Evolutionary conservation across 345 rosid species (phyloP).

Genomic region (Ailanthus altissimus): DNA sequence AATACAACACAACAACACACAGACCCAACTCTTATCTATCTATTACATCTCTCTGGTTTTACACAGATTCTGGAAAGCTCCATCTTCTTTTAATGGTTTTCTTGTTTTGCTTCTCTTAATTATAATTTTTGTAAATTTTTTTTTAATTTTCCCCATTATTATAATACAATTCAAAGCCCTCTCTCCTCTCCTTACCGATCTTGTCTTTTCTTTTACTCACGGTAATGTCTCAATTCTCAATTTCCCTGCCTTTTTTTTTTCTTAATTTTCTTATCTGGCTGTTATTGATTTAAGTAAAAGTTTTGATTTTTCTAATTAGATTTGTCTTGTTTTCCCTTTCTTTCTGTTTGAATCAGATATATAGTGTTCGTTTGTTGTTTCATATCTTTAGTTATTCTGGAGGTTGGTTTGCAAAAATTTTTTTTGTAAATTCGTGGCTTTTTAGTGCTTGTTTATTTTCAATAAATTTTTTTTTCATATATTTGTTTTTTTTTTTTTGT

Average conservation of each 20-base stretch:
- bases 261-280: slow-evolving; percentile 15
- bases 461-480: background rate
- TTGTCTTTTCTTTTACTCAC: slow-evolving; percentile 13
- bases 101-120: slow-evolving; percentile 1
- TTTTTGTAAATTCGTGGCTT: background rate
- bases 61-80: slow-evolving; percentile 20
- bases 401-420: background rate
- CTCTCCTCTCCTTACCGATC: slow-evolving; percentile 20
- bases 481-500: background rate
- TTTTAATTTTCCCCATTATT: background rate
- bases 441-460: background rate
- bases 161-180: background rate
- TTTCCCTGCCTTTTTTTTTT: slow-evolving; percentile 2
- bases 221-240: slow-evolving; percentile 35
- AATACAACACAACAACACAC: slow-evolving; percentile 57
- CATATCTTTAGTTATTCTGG: background rate
- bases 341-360: background rate
- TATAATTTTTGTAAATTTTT: background rate
- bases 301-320: background rate
- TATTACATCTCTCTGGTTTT: background rate
- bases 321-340: background rate
- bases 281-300: slow-evolving; percentile 10
- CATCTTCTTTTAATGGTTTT: slow-evolving; percentile 28
- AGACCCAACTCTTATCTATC: slow-evolving; percentile 30
- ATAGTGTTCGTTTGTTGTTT: background rate